Base-by-base conservation (phyloP, 2,329 filamentous ascomycete genomes). In the Neocatenulostroma microsporum region DNA sequence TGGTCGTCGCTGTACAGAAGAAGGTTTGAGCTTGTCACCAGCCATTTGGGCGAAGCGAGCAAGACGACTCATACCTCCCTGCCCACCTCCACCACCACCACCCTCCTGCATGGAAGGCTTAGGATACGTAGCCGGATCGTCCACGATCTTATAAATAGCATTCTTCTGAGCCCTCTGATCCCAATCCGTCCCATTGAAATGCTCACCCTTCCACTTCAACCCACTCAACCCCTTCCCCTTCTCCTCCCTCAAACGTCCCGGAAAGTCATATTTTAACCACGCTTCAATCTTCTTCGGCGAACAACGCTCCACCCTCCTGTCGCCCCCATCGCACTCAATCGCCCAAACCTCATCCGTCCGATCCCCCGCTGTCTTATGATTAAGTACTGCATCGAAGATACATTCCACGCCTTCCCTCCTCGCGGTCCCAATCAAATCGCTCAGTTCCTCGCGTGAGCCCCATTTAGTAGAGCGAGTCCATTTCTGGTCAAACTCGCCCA, bases 401-500 rank as follows among this genome's bases (percentile, higher is more conserved):
- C 83, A 49, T 0, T 71, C 69, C 7, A 84, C 64, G 0, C 70
- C 72, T 17, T 69, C 47, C 24, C 69, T 60, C 34, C 70, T 64
- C 0, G 78, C 77, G 10, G 62, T 58, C 14, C 64, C 57, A 3
- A 65, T 60, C 31, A 85, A 56, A 13, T 66, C 62, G 3, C 72
- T 46, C 12, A 85, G 61, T 37, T 84, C 78, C 29, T 73, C 68
- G 49, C 75, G 76, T 2, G 66, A 63, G 2, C 81, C 81, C 80
- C 80, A 86, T 66, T 84, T 84, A 1, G 80, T 84, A 3, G 64
- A 62, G 4, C 61, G 61, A 0, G 64, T 56, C 13, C 76, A 78
- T 54, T 84, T 84, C 51, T 84, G 79, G 27, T 83, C 73, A 48
- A 84, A 85, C 53, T 85, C 81, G 21, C 81, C 81, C 11, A 85